phyloP scores from a whole-genome alignment of 768 basidiomycete genomes.

The Lentinula detonsa region DNA sequence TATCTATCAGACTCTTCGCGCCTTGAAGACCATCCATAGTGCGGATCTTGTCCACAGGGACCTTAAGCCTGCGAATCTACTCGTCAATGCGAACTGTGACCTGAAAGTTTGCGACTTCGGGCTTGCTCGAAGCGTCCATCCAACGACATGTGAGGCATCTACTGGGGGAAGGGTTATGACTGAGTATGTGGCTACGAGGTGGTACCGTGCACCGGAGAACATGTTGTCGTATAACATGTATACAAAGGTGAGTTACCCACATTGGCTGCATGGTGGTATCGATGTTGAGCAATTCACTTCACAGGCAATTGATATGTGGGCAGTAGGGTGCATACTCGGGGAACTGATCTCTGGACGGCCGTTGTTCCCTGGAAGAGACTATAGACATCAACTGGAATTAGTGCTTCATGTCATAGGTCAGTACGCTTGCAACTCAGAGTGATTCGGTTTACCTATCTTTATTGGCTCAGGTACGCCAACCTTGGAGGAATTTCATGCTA shows the following conservation, averaged over 20 bases:
- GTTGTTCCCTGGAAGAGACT: constrained; percentile 84
- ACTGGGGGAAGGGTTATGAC: constrained; percentile 70
- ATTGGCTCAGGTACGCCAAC: constrained; percentile 60
- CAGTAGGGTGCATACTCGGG: constrained; percentile 70
- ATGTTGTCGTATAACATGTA: constrained; percentile 93
- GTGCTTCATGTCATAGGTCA: constrained; percentile 63
- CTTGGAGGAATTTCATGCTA: constrained; percentile 87
- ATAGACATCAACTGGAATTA: constrained; percentile 82
- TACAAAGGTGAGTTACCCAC: constrained; percentile 39
- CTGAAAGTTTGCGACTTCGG: constrained; percentile 90
- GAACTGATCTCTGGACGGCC: constrained; percentile 79
- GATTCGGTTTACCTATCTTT: neutral
- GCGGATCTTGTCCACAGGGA: constrained; percentile 77
- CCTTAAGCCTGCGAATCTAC: constrained; percentile 82
- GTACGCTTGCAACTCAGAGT: neutral
- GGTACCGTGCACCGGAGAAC: constrained; percentile 44
- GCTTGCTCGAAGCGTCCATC: constrained; percentile 62
- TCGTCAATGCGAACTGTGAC: constrained; percentile 87
- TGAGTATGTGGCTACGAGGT: constrained; percentile 79
- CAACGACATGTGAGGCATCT: constrained; percentile 33
- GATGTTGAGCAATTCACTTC: constrained; percentile 5
- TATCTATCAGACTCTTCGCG: constrained; percentile 79
- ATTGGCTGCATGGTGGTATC: constrained; percentile 14
- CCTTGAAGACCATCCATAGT: constrained; percentile 84
- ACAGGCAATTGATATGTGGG: constrained; percentile 68